These are phyloP conservation scores for Lecanicillium sp. DNA, from an alignment of 2,329 filamentous ascomycete species.

Conservation along the genomic window DNA sequence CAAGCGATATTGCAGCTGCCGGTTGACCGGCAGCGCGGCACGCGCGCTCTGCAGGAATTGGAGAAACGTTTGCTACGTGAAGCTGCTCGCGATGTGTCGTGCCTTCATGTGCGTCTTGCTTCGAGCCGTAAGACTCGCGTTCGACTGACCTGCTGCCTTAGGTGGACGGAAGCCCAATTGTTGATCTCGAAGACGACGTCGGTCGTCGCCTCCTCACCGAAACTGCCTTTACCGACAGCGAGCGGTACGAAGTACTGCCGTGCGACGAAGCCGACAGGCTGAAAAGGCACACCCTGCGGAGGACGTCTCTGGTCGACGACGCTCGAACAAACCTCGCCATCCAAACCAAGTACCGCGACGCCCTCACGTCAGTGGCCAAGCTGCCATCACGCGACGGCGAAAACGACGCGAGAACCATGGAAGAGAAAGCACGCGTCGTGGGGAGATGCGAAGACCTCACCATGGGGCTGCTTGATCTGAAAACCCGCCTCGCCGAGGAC, in stretches of 20 bases:
- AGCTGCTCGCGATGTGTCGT: slow-evolving; percentile 45
- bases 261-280: slow-evolving; percentile 85
- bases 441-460: slow-evolving; percentile 81
- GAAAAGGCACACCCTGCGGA: slow-evolving; percentile 73
- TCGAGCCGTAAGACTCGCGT: background rate
- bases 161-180: slow-evolving; percentile 49
- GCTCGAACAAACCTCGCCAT: slow-evolving; percentile 76
- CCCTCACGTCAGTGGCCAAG: slow-evolving; percentile 75
- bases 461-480: slow-evolving; percentile 68
- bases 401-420: slow-evolving; percentile 56
- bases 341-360: slow-evolving; percentile 91
- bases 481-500: slow-evolving; percentile 66
- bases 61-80: slow-evolving; percentile 44
- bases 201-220: slow-evolving; percentile 88
- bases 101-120: slow-evolving; percentile 45
- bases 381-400: slow-evolving; percentile 58
- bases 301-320: slow-evolving; percentile 69
- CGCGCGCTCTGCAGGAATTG: slow-evolving; percentile 51
- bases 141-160: slow-evolving; percentile 20
- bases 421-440: slow-evolving; percentile 65
- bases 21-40: slow-evolving; percentile 26
- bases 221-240: slow-evolving; percentile 84
- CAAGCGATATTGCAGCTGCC: slow-evolving; percentile 21
- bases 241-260: slow-evolving; percentile 73
- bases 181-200: slow-evolving; percentile 63